These are phyloP conservation scores for Paxillus involutus DNA, from an alignment of 768 basidiomycete genomes.

Conservation along the genomic window DNA sequence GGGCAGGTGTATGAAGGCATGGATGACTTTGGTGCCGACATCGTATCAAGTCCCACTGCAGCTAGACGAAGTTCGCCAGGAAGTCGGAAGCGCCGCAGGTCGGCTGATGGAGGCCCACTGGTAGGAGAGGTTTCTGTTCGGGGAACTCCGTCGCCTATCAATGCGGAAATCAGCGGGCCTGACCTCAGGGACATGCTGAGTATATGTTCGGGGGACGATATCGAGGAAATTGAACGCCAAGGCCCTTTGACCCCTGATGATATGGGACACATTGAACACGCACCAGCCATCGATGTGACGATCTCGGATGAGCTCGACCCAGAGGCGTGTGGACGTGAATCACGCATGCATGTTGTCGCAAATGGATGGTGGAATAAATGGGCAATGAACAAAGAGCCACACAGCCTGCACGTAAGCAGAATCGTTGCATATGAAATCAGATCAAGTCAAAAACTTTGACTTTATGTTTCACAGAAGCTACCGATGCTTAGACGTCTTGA, in stretches of 20 bases:
- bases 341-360: conserved; percentile 39
- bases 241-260: conserved; percentile 35
- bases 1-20: conserved; percentile 4
- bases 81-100: conserved; percentile 1
- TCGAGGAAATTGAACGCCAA: conserved; percentile 35
- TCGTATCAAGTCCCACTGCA: conserved; percentile 33
- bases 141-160: conserved; percentile 26
- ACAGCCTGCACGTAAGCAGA: conserved; percentile 16
- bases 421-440: conserved; percentile 8
- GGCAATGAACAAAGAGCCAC: conserved; percentile 34
- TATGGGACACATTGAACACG: conserved; percentile 8
- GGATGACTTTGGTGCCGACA: conserved; percentile 53
- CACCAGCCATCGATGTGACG: conserved; percentile 11
- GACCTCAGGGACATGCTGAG: conserved; percentile 47
- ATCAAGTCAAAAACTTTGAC: not conserved
- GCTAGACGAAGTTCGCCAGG: conserved; percentile 18
- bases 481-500: conserved; percentile 42
- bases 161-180: conserved; percentile 29
- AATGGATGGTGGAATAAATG: conserved; percentile 55
- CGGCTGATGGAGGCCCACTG: not conserved
- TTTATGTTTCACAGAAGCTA: conserved; percentile 26
- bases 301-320: conserved; percentile 28
- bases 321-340: conserved; percentile 23
- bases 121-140: conserved; percentile 25
- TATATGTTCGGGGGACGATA: conserved; percentile 45